A percentile compares a stretch with the other conserved stretches of the same genome.
phyloP scores from a whole-genome alignment of 202 grass and related monocot species.

The Cymbopogon flexuosus region DNA sequence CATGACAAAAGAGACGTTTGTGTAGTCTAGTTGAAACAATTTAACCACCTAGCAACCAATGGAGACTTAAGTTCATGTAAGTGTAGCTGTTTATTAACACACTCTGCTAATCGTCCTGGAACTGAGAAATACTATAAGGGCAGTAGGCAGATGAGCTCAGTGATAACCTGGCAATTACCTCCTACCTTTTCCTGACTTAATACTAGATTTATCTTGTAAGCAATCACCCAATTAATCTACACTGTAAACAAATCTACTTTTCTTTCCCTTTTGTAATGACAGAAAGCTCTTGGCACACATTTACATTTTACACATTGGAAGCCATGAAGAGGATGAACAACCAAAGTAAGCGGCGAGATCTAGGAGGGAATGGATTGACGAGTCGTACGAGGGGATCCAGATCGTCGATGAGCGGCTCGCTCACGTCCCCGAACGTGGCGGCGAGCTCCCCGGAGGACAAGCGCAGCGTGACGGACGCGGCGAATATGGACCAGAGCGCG shows the following conservation, averaged over 20 bases:
- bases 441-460: conserved; percentile 54
- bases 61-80: not conserved
- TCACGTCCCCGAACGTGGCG: conserved; percentile 26
- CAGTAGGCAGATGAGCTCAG: not conserved
- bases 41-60: not conserved
- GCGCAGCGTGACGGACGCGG: conserved; percentile 76
- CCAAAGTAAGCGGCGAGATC: conserved; percentile 7
- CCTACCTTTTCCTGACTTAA: not conserved
- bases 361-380: not conserved
- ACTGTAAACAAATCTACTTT: not conserved
- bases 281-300: not conserved
- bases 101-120: not conserved
- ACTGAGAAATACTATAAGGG: not conserved
- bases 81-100: not conserved
- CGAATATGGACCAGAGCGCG: conserved; percentile 89
- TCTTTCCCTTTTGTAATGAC: not conserved
- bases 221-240: not conserved
- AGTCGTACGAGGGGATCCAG: conserved; percentile 66
- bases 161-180: not conserved
- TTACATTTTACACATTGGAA: not conserved
- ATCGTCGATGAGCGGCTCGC: conserved; percentile 43
- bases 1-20: not conserved
- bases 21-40: not conserved
- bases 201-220: conserved; percentile 1
- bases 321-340: conserved; percentile 8